A percentile compares a stretch with the other conserved stretches of the same genome.
Conservation (phyloP, 345 rosid genomes). For the Viola odorata region DNA sequence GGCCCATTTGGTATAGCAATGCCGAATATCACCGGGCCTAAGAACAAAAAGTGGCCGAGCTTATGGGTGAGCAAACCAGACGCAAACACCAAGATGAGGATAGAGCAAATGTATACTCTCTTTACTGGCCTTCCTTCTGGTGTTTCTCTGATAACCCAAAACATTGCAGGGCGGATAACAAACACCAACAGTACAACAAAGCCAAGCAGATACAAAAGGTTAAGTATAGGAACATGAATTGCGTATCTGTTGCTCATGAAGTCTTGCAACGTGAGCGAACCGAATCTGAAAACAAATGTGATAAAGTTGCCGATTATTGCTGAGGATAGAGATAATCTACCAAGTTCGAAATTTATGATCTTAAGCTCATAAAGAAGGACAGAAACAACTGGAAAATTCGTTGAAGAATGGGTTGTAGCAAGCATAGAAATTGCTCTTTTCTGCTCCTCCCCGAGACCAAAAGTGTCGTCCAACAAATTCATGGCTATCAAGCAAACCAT, state of each 20-base stretch:
- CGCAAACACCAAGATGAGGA: constrained; percentile 14
- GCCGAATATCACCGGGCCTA: constrained; percentile 32
- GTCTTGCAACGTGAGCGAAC: no score
- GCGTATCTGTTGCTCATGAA: background rate
- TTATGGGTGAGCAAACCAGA: constrained; percentile 6
- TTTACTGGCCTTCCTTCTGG: constrained; percentile 30
- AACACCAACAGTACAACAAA: background rate
- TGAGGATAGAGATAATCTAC: background rate
- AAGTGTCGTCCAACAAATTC: background rate
- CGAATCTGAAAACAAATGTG: background rate
- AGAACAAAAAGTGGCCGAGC: background rate
- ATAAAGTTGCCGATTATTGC: background rate
- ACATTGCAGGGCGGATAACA: constrained; percentile 26
- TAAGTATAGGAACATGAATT: background rate
- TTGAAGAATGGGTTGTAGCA: constrained; percentile 18
- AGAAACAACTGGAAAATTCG: constrained; percentile 21
- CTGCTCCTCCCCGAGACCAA: background rate
- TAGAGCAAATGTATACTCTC: constrained; percentile 4
- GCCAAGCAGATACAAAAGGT: no score
- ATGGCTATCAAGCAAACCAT: background rate
- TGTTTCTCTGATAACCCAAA: constrained; percentile 29
- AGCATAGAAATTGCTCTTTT: background rate
- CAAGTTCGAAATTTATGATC: constrained; percentile 4
- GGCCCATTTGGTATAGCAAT: constrained; percentile 41
- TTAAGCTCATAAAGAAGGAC: background rate